Conservation (phyloP, 441 rosid genomes). For the Isatis lusitanica region DNA sequence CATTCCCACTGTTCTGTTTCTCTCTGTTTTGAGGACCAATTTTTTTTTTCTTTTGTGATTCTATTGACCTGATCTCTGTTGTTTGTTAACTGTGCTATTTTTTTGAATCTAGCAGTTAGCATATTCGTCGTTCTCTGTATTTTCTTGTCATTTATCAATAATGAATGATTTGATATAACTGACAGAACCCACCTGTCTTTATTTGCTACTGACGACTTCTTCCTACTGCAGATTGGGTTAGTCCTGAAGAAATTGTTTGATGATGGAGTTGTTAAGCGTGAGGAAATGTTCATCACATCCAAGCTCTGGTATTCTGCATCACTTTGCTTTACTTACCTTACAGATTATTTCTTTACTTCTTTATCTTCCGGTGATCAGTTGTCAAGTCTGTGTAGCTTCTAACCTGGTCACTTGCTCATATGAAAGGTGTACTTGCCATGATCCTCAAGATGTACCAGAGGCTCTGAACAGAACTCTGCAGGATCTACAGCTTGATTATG, state of each 20-base stretch:
- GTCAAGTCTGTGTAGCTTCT: background rate
- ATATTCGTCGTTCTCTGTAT: background rate
- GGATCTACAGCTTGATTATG: conserved; percentile 59
- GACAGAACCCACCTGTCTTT: background rate
- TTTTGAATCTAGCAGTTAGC: background rate
- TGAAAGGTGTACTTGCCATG: conserved; percentile 47
- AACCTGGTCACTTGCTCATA: background rate
- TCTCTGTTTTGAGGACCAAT: background rate
- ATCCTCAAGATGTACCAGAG: conserved; percentile 51
- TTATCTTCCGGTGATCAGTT: background rate
- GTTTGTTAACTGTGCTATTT: background rate
- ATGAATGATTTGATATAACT: background rate
- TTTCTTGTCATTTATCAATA: background rate
- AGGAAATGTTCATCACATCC: conserved; percentile 69
- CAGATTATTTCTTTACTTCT: background rate
- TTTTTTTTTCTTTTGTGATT: background rate
- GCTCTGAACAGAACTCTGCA: conserved; percentile 51
- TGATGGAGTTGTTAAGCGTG: conserved; percentile 60
- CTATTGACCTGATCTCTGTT: background rate
- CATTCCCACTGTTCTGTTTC: background rate
- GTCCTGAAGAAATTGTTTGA: conserved; percentile 54
- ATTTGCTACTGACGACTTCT: conserved; percentile 1
- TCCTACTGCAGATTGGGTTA: conserved; percentile 50
- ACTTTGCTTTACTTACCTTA: background rate
- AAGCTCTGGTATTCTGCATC: conserved; percentile 59